These are phyloP conservation scores for Candolleomyces aberdarensis DNA, from an alignment of 768 basidiomycete species.

Conservation along the genomic window DNA sequence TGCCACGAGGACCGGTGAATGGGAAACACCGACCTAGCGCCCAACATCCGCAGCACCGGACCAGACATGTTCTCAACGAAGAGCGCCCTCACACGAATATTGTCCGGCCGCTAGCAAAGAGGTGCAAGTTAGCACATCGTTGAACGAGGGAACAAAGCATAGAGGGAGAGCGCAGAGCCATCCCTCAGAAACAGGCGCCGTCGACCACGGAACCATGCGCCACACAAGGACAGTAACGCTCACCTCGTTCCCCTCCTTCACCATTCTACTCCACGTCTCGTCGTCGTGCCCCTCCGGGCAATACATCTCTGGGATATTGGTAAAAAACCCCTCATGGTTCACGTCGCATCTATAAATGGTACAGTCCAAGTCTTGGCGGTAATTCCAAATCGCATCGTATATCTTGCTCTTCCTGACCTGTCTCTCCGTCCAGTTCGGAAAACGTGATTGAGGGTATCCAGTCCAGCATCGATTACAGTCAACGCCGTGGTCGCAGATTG, in stretches of 20 bases:
- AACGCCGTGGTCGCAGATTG: slow-evolving; percentile 30
- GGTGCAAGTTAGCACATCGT: slow-evolving; percentile 13
- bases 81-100: slow-evolving; percentile 38
- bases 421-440: slow-evolving; percentile 53
- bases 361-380: slow-evolving; percentile 23
- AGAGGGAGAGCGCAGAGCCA: no score
- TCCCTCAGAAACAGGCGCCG: no score
- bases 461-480: slow-evolving; percentile 37
- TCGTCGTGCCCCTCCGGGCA: slow-evolving; percentile 12
- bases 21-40: slow-evolving; percentile 38
- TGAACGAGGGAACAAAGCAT: background rate
- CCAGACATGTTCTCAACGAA: slow-evolving; percentile 54
- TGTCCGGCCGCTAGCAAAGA: slow-evolving; percentile 24
- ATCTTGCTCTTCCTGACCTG: slow-evolving; percentile 45
- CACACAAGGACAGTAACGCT: no score
- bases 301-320: slow-evolving; percentile 19
- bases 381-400: slow-evolving; percentile 29
- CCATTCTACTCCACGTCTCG: no score
- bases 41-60: slow-evolving; percentile 57
- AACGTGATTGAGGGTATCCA: slow-evolving; percentile 43
- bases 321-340: slow-evolving; percentile 35
- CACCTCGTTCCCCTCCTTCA: no score
- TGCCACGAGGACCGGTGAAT: no score
- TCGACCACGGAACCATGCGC: no score
- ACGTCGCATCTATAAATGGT: slow-evolving; percentile 41